Evolutionary conservation across 2,329 filamentous ascomycete species (phyloP).

Genomic region (Colletotrichum siamense): DNA sequence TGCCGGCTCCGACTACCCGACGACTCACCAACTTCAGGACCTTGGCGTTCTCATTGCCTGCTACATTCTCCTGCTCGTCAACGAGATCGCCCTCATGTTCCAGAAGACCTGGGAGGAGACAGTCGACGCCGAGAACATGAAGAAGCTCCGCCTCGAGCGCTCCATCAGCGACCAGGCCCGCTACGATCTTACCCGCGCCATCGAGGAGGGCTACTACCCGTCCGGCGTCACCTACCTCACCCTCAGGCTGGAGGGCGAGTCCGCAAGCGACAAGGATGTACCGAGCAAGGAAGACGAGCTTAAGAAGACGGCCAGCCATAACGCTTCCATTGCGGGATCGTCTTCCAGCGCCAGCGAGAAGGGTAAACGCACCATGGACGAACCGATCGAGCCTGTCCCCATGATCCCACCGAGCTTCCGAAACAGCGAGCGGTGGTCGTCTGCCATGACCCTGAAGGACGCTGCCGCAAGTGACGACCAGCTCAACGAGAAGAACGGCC

Average conservation of each 20-base stretch:
- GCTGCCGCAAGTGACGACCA: background rate
- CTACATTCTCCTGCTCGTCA: constrained; percentile 23
- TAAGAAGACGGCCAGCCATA: constrained; percentile 15
- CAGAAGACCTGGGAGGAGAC: constrained; percentile 21
- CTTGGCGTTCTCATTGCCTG: constrained; percentile 25
- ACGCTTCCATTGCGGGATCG: constrained; percentile 12
- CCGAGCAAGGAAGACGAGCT: constrained; percentile 12
- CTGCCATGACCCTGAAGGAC: constrained; percentile 14
- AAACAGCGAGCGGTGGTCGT: constrained; percentile 18
- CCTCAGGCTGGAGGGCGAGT: constrained; percentile 16
- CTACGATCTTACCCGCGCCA: constrained; percentile 17
- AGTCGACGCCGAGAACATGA: constrained; percentile 10
- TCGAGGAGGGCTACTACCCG: constrained; percentile 20
- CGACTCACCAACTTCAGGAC: constrained; percentile 28
- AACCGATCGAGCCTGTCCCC: constrained; percentile 13
- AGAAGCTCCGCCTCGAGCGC: constrained; percentile 9
- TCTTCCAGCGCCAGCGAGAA: constrained; percentile 17
- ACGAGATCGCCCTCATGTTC: constrained; percentile 22
- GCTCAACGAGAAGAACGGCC: background rate
- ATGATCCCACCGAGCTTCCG: constrained; percentile 17
- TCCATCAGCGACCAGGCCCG: constrained; percentile 20
- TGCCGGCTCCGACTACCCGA: constrained; percentile 23
- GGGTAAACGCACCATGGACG: constrained; percentile 5
- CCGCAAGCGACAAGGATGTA: constrained; percentile 16
- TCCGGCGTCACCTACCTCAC: constrained; percentile 19